Evolutionary conservation across 148 eudicot genomes (phyloP).

Genomic region (Nepenthes mirabilis): DNA sequence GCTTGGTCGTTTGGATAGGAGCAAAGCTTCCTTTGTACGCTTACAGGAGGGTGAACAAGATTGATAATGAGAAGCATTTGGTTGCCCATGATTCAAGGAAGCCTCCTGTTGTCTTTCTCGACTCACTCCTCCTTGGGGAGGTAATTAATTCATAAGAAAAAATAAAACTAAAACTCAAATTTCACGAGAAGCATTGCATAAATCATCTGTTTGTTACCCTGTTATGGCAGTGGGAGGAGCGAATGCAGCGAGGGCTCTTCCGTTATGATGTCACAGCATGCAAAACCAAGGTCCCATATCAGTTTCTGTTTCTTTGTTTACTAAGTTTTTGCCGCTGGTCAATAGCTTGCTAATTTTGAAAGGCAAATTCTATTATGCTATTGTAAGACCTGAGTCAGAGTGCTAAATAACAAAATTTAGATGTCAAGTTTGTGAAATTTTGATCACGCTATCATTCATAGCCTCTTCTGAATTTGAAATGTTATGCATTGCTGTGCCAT

Average conservation of each 20-base stretch:
- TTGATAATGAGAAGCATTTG: constrained; percentile 19
- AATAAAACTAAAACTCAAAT: neutral
- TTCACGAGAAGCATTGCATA: neutral
- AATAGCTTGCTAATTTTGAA: neutral
- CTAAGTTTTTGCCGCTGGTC: neutral
- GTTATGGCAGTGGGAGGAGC: constrained; percentile 44
- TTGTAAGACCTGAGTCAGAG: neutral
- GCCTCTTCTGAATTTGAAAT: too few relatives aligned
- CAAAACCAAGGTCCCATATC: constrained; percentile 37
- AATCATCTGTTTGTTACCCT: constrained; percentile 17
- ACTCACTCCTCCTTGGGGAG: constrained; percentile 90
- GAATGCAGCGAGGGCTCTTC: constrained; percentile 32
- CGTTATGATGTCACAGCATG: constrained; percentile 52
- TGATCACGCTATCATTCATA: too few relatives aligned
- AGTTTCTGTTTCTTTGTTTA: neutral
- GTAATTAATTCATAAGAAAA: constrained; percentile 19
- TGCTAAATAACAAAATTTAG: neutral
- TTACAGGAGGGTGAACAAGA: constrained; percentile 28
- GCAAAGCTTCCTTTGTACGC: constrained; percentile 64
- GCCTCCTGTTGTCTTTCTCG: constrained; percentile 75
- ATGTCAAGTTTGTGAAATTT: too few relatives aligned
- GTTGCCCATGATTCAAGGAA: constrained; percentile 24
- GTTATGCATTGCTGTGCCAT: too few relatives aligned
- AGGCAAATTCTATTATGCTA: neutral
- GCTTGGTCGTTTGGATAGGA: constrained; percentile 13